Evolutionary conservation across 2,329 filamentous ascomycete genomes (phyloP).

Genomic region (Alternaria sp.): DNA sequence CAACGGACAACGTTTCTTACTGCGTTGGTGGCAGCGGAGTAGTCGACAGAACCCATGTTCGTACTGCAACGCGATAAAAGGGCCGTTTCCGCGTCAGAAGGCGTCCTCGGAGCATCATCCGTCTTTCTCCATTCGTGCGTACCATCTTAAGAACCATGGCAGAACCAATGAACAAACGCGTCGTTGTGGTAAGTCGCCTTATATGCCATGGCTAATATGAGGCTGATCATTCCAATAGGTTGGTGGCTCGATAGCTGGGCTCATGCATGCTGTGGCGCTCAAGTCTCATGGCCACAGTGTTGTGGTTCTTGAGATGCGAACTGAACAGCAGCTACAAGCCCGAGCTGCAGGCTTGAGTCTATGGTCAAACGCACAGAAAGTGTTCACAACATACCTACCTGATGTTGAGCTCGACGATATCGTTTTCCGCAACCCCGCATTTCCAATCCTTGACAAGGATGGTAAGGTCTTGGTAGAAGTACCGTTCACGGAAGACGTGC

Average conservation of each 20-base stretch:
- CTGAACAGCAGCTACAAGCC: slow-evolving; percentile 13
- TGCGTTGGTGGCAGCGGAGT: not conserved
- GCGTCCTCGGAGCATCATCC: not conserved
- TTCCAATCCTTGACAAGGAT: slow-evolving; percentile 18
- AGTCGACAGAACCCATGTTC: not conserved
- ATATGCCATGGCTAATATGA: not conserved
- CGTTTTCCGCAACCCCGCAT: slow-evolving; percentile 7
- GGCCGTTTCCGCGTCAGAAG: not conserved
- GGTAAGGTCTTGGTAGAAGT: slow-evolving; percentile 7
- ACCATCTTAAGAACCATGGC: not conserved
- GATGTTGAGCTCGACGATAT: slow-evolving; percentile 7
- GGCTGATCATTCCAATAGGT: not conserved
- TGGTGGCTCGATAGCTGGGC: slow-evolving; percentile 26
- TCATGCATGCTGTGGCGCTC: slow-evolving; percentile 27
- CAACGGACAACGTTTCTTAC: not conserved
- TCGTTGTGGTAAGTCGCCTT: slow-evolving; percentile 2
- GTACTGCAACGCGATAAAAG: not conserved
- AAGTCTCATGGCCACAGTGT: slow-evolving; percentile 22
- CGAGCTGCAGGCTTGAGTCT: slow-evolving; percentile 25
- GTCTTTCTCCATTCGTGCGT: not conserved
- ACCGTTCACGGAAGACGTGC: slow-evolving; percentile 5
- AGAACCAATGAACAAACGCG: not conserved
- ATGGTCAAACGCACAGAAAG: slow-evolving; percentile 17
- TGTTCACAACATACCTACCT: slow-evolving; percentile 16
- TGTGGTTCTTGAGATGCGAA: slow-evolving; percentile 18